These are phyloP conservation scores for Microcera coccophila DNA, from an alignment of 2,329 filamentous ascomycete species.

Conservation along the genomic window DNA sequence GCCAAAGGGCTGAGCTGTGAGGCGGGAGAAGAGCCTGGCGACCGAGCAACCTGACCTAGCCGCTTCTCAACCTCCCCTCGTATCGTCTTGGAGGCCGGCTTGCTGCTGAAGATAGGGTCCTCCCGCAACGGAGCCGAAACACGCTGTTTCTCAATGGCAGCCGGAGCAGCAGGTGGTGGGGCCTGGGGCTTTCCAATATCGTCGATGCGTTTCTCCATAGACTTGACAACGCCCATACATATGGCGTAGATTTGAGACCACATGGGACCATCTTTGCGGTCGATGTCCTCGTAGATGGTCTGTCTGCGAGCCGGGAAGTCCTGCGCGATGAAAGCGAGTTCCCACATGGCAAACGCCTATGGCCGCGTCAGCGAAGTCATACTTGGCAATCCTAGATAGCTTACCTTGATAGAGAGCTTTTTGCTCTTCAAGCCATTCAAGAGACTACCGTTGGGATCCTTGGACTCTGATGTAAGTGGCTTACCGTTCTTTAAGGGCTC, in stretches of 20 bases:
- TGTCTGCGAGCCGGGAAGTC: conserved; percentile 71
- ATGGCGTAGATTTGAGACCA: conserved; percentile 74
- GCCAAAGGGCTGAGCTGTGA: conserved; percentile 50
- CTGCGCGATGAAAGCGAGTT: conserved; percentile 74
- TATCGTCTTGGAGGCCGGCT: conserved; percentile 36
- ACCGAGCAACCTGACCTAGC: conserved; percentile 40
- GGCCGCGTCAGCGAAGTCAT: conserved; percentile 16
- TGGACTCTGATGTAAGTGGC: conserved; percentile 78
- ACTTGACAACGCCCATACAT: conserved; percentile 66
- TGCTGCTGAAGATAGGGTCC: conserved; percentile 44
- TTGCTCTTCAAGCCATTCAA: conserved; percentile 79
- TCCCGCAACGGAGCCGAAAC: conserved; percentile 40
- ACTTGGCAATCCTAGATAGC: conserved; percentile 15
- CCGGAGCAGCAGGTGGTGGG: conserved; percentile 30
- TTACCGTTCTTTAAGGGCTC: conserved; percentile 80
- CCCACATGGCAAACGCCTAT: conserved; percentile 84
- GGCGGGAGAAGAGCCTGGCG: conserved; percentile 46
- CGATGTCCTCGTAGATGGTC: conserved; percentile 81
- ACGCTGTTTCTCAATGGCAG: conserved; percentile 31
- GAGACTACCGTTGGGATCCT: conserved; percentile 87
- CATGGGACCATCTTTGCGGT: conserved; percentile 72
- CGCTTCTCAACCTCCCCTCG: conserved; percentile 45
- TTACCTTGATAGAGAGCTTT: conserved; percentile 69
- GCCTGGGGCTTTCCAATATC: conserved; percentile 49
- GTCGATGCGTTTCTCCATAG: conserved; percentile 64